These are phyloP conservation scores for Leccinum longicurvipes DNA, from an alignment of 768 basidiomycete genomes.

Conservation along the genomic window DNA sequence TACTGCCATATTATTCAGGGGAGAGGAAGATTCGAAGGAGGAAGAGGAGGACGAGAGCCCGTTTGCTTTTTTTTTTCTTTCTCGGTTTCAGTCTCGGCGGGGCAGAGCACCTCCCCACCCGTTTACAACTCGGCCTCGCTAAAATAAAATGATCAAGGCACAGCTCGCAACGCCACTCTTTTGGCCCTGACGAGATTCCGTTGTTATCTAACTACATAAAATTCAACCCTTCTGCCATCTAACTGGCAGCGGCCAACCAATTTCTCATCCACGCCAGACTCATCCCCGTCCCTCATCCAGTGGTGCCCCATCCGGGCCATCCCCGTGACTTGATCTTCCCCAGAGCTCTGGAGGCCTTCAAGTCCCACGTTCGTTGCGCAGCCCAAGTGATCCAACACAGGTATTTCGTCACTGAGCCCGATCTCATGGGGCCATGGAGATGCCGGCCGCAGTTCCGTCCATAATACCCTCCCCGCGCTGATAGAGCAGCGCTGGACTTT, in stretches of 20 bases:
- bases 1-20: too few species aligned
- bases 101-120: conserved; percentile 7
- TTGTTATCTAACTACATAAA: background rate
- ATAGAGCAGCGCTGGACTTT: background rate
- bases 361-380: background rate
- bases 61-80: conserved; percentile 3
- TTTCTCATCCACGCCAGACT: background rate
- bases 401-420: background rate
- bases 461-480: background rate
- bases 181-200: background rate
- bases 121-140: background rate
- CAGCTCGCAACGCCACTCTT: conserved; percentile 8
- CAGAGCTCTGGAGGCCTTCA: background rate
- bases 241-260: too few species aligned
- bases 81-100: conserved; percentile 14
- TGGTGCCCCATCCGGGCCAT: background rate
- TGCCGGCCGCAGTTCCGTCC: background rate
- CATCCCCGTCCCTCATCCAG: background rate
- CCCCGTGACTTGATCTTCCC: too few species aligned
- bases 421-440: background rate
- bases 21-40: background rate
- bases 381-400: background rate
- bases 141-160: conserved; percentile 8
- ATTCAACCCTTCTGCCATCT: background rate
- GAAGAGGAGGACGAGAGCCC: background rate